phyloP scores from a whole-genome alignment of 305 asterid species.

The Plantago coronopus region DNA sequence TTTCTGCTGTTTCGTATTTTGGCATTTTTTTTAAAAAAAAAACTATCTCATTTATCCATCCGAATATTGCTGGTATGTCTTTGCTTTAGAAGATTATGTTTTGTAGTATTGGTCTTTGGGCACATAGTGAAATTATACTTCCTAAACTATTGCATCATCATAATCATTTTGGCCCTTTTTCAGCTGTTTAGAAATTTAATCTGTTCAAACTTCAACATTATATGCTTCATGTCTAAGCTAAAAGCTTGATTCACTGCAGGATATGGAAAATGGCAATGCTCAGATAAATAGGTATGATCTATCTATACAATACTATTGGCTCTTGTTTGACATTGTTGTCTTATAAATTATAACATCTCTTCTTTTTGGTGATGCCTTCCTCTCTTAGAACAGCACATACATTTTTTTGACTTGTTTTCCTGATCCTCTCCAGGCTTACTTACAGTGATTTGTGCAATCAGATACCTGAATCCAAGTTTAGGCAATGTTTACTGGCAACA shows the following conservation, averaged over 20 bases:
- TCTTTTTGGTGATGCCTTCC: slow-evolving; percentile 1
- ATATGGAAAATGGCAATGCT: slow-evolving; percentile 42
- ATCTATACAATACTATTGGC: slow-evolving; percentile 16
- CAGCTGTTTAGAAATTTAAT: not conserved
- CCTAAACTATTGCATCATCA: slow-evolving; percentile 9
- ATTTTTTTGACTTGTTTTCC: slow-evolving; percentile 31
- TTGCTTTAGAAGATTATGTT: not conserved
- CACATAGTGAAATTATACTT: slow-evolving; percentile 11
- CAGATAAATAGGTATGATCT: slow-evolving; percentile 56
- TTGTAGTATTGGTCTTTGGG: too few species aligned
- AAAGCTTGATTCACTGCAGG: slow-evolving; percentile 62
- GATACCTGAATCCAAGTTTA: slow-evolving; percentile 92
- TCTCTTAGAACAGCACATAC: slow-evolving; percentile 12
- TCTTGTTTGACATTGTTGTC: slow-evolving; percentile 10
- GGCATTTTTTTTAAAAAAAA: too few species aligned
- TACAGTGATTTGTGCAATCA: slow-evolving; percentile 91
- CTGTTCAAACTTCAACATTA: slow-evolving; percentile 12
- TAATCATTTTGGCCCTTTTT: not conserved
- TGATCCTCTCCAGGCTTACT: slow-evolving; percentile 67
- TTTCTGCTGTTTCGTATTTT: slow-evolving; percentile 1
- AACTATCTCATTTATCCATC: not conserved
- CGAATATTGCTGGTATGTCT: not conserved
- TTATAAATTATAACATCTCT: slow-evolving; percentile 14
- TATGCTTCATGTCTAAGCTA: slow-evolving; percentile 22
- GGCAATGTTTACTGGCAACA: slow-evolving; percentile 84